phyloP scores from a whole-genome alignment of 2,329 filamentous ascomycete genomes.

The Simplicillium aogashimaense region DNA sequence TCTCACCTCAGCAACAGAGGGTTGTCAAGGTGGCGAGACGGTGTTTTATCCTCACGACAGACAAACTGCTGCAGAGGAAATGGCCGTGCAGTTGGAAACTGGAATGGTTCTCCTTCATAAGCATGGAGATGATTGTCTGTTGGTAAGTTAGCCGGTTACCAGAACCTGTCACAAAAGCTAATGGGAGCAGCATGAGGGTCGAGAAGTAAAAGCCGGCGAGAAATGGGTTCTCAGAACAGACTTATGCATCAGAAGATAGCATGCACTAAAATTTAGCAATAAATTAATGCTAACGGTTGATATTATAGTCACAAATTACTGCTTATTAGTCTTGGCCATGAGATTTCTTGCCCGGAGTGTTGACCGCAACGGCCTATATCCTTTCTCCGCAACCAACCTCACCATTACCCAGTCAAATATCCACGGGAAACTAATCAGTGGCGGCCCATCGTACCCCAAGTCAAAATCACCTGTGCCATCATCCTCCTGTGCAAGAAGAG shows the following conservation, averaged over 20 bases:
- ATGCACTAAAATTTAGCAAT: neutral
- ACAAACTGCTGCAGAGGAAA: constrained; percentile 47
- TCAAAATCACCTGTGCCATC: constrained; percentile 1
- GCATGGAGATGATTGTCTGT: constrained; percentile 79
- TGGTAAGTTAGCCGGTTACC: constrained; percentile 36
- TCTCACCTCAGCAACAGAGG: constrained; percentile 63
- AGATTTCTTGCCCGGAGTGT: neutral
- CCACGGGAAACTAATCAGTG: constrained; percentile 92
- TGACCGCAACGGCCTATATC: constrained; percentile 9
- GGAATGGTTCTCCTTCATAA: constrained; percentile 81
- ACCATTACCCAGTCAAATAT: constrained; percentile 58
- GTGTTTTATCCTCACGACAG: constrained; percentile 75
- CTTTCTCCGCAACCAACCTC: constrained; percentile 18
- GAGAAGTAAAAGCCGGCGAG: constrained; percentile 68
- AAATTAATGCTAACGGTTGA: too few relatives aligned
- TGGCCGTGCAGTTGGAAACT: constrained; percentile 67
- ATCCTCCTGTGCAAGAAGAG: constrained; percentile 16
- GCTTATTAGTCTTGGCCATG: too few relatives aligned
- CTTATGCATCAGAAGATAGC: constrained; percentile 53
- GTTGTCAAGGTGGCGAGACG: constrained; percentile 78
- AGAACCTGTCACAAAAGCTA: constrained; percentile 13
- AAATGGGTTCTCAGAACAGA: constrained; percentile 90
- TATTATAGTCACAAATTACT: too few relatives aligned
- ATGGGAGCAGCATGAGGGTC: constrained; percentile 60
- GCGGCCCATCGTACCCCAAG: constrained; percentile 26